Conservation (phyloP, 305 asterid species). For the Fraxinus sp. region DNA sequence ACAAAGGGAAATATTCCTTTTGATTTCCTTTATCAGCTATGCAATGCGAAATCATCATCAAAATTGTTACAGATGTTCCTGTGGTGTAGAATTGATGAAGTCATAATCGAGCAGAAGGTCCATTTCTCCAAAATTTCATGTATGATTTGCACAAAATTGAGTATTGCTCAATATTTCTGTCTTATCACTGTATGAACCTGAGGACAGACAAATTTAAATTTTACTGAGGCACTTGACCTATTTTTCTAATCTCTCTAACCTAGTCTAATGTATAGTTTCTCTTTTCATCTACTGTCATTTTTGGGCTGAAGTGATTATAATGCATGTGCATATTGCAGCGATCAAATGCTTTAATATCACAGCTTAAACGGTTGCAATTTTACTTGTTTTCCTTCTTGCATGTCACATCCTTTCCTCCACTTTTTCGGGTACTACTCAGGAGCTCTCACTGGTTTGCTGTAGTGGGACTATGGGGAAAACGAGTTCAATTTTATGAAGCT, state of each 20-base stretch:
- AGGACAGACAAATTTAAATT: not conserved
- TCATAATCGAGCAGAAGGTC: not conserved
- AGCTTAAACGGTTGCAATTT: not conserved
- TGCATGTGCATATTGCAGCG: not conserved
- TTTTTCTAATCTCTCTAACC: not conserved
- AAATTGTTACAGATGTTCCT: not conserved
- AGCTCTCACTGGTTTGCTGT: not conserved
- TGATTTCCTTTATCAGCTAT: conserved; percentile 12
- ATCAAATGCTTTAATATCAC: not conserved
- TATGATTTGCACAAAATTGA: not conserved
- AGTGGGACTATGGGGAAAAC: not conserved
- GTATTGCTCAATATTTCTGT: not conserved
- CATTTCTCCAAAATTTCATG: conserved; percentile 2
- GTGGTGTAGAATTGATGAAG: not conserved
- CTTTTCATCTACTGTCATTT: not conserved
- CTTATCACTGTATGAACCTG: conserved; percentile 10
- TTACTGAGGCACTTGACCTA: not conserved
- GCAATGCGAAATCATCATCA: conserved; percentile 5
- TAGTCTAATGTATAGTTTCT: not conserved
- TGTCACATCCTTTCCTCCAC: not conserved
- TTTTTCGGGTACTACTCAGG: not conserved
- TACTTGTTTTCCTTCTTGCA: not conserved
- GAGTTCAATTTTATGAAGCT: not conserved
- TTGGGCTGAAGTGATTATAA: not conserved
- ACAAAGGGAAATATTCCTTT: not conserved